Percentiles rank a stretch among this genome's conserved stretches.
These are phyloP conservation scores for Sabuloglossum arenarium DNA, from an alignment of 495 filamentous ascomycete genomes.

Conservation along the genomic window DNA sequence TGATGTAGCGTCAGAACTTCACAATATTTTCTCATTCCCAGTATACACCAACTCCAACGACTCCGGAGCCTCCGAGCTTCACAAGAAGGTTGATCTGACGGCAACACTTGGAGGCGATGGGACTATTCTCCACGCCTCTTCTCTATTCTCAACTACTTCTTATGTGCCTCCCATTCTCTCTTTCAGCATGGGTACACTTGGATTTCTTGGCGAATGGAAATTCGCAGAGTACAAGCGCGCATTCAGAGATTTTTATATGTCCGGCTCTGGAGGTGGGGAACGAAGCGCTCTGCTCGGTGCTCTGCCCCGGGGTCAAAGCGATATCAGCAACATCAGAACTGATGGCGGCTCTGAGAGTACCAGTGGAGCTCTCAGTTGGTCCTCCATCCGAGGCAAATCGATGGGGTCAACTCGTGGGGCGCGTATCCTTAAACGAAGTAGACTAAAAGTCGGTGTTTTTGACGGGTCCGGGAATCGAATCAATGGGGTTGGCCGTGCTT, in stretches of 20 bases:
- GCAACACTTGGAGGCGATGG: conserved; percentile 88
- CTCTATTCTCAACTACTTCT: conserved; percentile 63
- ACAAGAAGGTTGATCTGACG: conserved; percentile 65
- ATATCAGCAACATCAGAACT: background rate
- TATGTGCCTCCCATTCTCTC: conserved; percentile 80
- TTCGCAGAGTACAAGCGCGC: conserved; percentile 78
- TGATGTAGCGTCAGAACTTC: conserved; percentile 47
- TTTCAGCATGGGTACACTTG: conserved; percentile 91
- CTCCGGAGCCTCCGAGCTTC: conserved; percentile 11
- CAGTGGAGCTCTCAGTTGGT: conserved; percentile 26
- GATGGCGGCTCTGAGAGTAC: background rate
- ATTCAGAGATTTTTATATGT: conserved; percentile 86
- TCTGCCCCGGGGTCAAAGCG: background rate
- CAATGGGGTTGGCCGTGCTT: background rate
- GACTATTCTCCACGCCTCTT: conserved; percentile 80
- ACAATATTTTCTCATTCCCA: conserved; percentile 54
- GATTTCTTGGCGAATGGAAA: conserved; percentile 92
- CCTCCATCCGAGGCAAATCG: conserved; percentile 51
- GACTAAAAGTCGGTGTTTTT: conserved; percentile 39
- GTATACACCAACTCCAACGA: conserved; percentile 34
- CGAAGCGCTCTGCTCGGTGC: conserved; percentile 14
- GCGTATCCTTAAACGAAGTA: conserved; percentile 65
- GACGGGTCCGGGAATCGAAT: conserved; percentile 7
- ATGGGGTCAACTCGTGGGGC: conserved; percentile 56
- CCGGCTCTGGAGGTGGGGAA: conserved; percentile 42